Conservation (phyloP, 208 protist species). For the Wallacemonas sp. region DNA sequence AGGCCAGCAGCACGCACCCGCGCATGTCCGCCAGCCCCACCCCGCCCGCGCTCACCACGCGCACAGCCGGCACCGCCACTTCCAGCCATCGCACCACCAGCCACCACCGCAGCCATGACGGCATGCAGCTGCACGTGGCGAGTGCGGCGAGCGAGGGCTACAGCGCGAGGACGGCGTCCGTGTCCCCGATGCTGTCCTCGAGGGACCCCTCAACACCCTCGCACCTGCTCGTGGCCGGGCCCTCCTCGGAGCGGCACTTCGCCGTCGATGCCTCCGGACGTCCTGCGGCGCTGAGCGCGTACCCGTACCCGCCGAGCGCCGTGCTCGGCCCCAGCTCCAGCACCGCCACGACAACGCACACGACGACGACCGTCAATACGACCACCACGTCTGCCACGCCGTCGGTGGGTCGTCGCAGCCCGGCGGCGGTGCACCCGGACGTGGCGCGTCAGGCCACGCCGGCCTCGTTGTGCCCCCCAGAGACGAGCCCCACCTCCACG, state of each 20-base stretch:
- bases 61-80: too few relatives aligned
- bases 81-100: too few relatives aligned
- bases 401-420: background rate
- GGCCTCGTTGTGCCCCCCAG: background rate
- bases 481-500: constrained; percentile 9
- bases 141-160: background rate
- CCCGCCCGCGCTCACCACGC: too few relatives aligned
- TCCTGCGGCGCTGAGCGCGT: background rate
- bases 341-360: constrained; percentile 3
- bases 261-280: background rate
- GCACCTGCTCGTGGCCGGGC: background rate
- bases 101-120: too few relatives aligned
- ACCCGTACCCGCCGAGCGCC: background rate
- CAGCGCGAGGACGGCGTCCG: background rate
- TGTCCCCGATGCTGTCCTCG: constrained; percentile 1
- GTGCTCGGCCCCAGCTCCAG: background rate
- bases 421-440: background rate
- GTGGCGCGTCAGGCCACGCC: background rate
- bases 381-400: background rate
- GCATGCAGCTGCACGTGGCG: too few relatives aligned
- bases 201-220: background rate
- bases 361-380: background rate
- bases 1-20: background rate
- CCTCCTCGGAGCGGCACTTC: background rate
- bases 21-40: too few relatives aligned